These are phyloP conservation scores for Ogataea wickerhamii DNA, from an alignment of 805 yeast species.

Conservation along the genomic window DNA sequence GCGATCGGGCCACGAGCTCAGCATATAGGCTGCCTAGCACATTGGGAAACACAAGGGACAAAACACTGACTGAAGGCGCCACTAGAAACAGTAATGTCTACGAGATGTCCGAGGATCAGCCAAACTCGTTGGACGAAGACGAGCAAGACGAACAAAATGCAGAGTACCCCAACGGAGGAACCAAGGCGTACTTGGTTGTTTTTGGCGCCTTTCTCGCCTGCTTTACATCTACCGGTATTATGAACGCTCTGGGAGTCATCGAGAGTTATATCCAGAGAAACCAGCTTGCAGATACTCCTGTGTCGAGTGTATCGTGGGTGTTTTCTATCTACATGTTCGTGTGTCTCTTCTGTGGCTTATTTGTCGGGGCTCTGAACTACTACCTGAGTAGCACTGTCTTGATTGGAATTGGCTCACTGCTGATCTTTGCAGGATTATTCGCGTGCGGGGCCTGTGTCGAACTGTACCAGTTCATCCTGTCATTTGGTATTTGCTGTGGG, in stretches of 20 bases:
- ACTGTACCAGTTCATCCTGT: constrained; percentile 39
- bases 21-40: neutral
- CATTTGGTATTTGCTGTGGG: constrained; percentile 33
- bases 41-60: neutral
- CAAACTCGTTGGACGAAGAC: constrained; percentile 1
- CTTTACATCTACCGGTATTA: constrained; percentile 50
- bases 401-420: constrained; percentile 37
- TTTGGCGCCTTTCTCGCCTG: constrained; percentile 58
- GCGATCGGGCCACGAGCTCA: neutral
- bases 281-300: constrained; percentile 44
- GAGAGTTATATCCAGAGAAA: constrained; percentile 56
- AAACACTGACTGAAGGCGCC: neutral
- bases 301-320: constrained; percentile 58
- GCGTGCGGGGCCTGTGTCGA: constrained; percentile 43
- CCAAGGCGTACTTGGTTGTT: constrained; percentile 50
- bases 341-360: constrained; percentile 44
- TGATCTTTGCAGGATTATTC: constrained; percentile 48
- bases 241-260: constrained; percentile 59
- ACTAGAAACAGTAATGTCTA: neutral
- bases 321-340: constrained; percentile 55
- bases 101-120: neutral
- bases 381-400: constrained; percentile 46
- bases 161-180: constrained; percentile 58
- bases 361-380: constrained; percentile 58
- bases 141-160: constrained; percentile 17